Percentiles rank a stretch among this genome's conserved stretches.
phyloP scores from a whole-genome alignment of 108 stramenopile species.

The Nitzschia sp. region DNA sequence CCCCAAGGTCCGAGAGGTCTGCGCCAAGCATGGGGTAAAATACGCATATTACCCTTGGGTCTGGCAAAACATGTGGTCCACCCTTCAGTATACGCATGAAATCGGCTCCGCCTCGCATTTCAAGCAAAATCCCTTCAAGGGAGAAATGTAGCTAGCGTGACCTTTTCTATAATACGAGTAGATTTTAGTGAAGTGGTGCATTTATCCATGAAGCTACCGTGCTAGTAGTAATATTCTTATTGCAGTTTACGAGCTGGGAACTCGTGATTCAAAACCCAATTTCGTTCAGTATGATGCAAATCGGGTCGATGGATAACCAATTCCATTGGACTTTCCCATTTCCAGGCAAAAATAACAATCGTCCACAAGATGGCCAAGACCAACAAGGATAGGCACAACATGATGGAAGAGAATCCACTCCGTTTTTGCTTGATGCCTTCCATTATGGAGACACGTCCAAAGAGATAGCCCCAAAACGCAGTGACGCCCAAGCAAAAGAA shows the following conservation, averaged over 20 bases:
- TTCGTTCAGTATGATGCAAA: neutral
- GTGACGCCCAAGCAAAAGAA: constrained; percentile 61
- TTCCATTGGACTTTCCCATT: constrained; percentile 23
- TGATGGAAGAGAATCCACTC: constrained; percentile 44
- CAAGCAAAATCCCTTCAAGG: constrained; percentile 39
- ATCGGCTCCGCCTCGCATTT: constrained; percentile 73
- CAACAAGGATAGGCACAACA: constrained; percentile 46
- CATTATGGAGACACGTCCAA: constrained; percentile 56
- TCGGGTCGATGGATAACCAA: constrained; percentile 22
- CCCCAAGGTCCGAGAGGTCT: constrained; percentile 90
- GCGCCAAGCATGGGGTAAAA: constrained; percentile 88
- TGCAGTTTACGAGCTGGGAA: neutral
- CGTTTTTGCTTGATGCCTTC: constrained; percentile 53
- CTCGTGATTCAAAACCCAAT: neutral
- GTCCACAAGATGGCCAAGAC: constrained; percentile 7
- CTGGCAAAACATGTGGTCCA: constrained; percentile 74
- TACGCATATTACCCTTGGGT: constrained; percentile 93
- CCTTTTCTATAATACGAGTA: neutral
- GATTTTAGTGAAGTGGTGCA: neutral
- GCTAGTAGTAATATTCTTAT: neutral
- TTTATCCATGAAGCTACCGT: neutral
- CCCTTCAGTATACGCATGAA: constrained; percentile 78
- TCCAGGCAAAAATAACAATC: constrained; percentile 11
- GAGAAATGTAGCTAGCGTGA: constrained; percentile 19
- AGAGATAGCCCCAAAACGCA: constrained; percentile 65